These are phyloP conservation scores for Barnettozyma salicaria DNA, from an alignment of 805 yeast species.

Conservation along the genomic window DNA sequence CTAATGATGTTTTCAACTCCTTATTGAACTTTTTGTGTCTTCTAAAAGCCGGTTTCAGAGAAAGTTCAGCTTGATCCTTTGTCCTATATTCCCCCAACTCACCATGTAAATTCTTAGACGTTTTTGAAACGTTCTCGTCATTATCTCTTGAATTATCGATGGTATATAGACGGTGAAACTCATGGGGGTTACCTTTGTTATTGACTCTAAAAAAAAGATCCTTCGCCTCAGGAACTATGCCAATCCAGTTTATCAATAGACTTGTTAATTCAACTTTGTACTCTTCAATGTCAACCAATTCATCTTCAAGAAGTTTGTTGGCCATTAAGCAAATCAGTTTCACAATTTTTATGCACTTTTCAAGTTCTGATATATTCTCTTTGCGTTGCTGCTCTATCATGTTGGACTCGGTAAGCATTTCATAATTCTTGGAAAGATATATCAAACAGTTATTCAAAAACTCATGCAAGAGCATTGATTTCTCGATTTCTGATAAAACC, in stretches of 20 bases:
- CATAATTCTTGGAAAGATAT: slow-evolving; percentile 33
- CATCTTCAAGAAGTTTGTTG: slow-evolving; percentile 41
- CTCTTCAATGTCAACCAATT: slow-evolving; percentile 43
- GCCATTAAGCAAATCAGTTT: slow-evolving; percentile 59
- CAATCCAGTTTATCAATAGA: slow-evolving; percentile 59
- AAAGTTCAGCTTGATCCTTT: background rate
- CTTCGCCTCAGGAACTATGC: slow-evolving; percentile 56
- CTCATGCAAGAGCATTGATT: slow-evolving; percentile 63
- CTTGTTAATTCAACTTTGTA: slow-evolving; percentile 55
- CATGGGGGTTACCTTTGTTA: slow-evolving; percentile 10
- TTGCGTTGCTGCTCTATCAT: slow-evolving; percentile 11
- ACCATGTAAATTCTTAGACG: too few relatives aligned
- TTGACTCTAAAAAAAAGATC: slow-evolving; percentile 43
- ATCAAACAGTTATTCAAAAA: slow-evolving; percentile 53
- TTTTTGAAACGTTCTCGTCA: background rate
- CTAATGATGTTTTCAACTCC: slow-evolving; percentile 18
- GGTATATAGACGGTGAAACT: slow-evolving; percentile 6
- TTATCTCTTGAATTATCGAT: slow-evolving; percentile 3
- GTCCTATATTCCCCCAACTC: too few relatives aligned
- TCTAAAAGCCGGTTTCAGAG: slow-evolving; percentile 3
- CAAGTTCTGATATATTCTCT: slow-evolving; percentile 20
- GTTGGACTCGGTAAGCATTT: slow-evolving; percentile 10
- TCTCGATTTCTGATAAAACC: slow-evolving; percentile 51
- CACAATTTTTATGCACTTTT: slow-evolving; percentile 36
- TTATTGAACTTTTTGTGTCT: slow-evolving; percentile 19